Base-by-base conservation (phyloP, 345 rosid genomes). In the Citrus medica region DNA sequence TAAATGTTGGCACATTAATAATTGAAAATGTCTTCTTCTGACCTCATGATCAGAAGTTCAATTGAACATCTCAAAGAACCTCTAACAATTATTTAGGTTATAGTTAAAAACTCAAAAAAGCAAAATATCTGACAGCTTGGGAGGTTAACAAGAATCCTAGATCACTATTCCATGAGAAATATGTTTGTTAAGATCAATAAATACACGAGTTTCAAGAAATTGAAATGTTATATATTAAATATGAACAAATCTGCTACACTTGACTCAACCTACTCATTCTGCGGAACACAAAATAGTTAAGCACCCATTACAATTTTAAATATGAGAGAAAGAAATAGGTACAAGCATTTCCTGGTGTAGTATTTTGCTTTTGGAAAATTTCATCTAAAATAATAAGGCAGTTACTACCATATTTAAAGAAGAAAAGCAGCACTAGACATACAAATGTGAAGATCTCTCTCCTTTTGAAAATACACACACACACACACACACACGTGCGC, bases 51-150 rank as follows among this genome's bases (percentile, higher is more conserved):
- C 12, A 12, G 35, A 53, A 6, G 21, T 64, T 51, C 62, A 46
- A 64, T 46, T 53, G 59, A 42, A 42, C 46, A 30, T 10, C n/a
- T 62, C 32, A 63, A 32, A 27, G 37, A 74, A 21, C 42, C 69
- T 42, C 42, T 27, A 75, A 61, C 35, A 68, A 38, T 74, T 60
- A 73, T 60, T 70, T 25, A 69, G 35, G 30, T 70, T 3, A 38
- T 46, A 38, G 55, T 42, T 16, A 60, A 73, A 60, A 60, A 61
- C 58, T 72, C 42, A 78, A 63, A 16, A 35, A 69, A n/a, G 63
- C 51, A 68, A 37, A n/a, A 46, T 67, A 71, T 55, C 72, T n/a
- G 24, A 73, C 48, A 14, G 42, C 6, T 30, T 40, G 21, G 21
- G 17, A 35, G 67, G 62, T 81, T 66, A 40, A 12, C 60, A 73